These are phyloP conservation scores for Ilex aquifolium DNA, from an alignment of 257 asterid species.

Conservation along the genomic window DNA sequence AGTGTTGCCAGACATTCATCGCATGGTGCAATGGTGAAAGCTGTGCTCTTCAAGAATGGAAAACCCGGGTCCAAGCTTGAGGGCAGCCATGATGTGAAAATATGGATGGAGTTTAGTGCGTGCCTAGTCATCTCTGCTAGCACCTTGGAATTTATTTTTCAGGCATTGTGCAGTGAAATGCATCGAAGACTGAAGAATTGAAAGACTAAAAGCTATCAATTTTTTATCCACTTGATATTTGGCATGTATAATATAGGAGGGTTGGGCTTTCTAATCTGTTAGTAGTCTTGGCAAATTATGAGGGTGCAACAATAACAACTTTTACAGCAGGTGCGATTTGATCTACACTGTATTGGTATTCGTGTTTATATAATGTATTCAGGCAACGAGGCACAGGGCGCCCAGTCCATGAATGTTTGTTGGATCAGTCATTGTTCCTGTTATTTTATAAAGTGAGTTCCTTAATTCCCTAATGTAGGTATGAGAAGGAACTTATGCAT, in stretches of 20 bases:
- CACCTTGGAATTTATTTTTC: background rate
- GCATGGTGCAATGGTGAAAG: background rate
- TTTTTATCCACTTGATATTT: too few relatives aligned
- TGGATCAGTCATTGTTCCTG: background rate
- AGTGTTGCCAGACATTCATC: background rate
- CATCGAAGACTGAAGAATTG: too few relatives aligned
- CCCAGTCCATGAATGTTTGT: too few relatives aligned
- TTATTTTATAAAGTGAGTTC: constrained; percentile 3
- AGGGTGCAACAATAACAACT: too few relatives aligned
- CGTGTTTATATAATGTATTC: too few relatives aligned
- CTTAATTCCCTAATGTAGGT: constrained; percentile 34
- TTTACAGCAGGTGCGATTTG: too few relatives aligned
- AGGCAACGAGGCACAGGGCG: too few relatives aligned
- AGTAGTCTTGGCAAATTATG: too few relatives aligned
- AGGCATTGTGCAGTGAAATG: background rate
- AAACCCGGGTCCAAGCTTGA: background rate
- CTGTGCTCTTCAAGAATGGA: background rate
- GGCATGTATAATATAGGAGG: too few relatives aligned
- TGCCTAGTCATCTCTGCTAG: background rate
- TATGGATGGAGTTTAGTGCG: background rate
- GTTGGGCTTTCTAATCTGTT: too few relatives aligned
- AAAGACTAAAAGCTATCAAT: too few relatives aligned
- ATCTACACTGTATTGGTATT: too few relatives aligned
- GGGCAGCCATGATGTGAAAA: background rate
- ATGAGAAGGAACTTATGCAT: constrained; percentile 89